Conservation (phyloP, 2,329 filamentous ascomycete species). For the Ceratocystis colombiana region DNA sequence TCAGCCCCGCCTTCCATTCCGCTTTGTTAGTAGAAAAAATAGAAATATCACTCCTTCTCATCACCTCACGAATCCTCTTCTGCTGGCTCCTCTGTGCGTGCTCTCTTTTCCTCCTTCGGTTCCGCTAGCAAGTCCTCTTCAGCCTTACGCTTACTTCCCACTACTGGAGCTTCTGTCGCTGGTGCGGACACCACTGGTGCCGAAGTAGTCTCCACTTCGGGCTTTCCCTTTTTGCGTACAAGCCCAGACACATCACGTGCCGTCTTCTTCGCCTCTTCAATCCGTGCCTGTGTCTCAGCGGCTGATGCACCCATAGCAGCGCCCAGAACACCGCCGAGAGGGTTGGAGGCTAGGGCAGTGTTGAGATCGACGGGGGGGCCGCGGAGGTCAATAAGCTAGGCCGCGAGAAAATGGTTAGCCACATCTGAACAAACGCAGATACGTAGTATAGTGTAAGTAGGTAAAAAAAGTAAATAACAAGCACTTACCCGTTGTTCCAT, state of each 20-base stretch:
- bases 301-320: slow-evolving; percentile 50
- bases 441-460: neutral
- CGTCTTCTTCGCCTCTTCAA: slow-evolving; percentile 62
- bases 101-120: slow-evolving; percentile 31
- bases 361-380: slow-evolving; percentile 51
- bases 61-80: slow-evolving; percentile 15
- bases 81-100: slow-evolving; percentile 29
- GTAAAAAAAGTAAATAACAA: neutral
- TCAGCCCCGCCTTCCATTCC: too few relatives aligned
- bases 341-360: slow-evolving; percentile 43
- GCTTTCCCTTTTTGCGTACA: slow-evolving; percentile 53
- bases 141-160: slow-evolving; percentile 45
- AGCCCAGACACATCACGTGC: slow-evolving; percentile 66
- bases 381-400: slow-evolving; percentile 56
- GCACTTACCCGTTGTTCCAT: slow-evolving; percentile 61
- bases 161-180: slow-evolving; percentile 20
- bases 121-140: slow-evolving; percentile 34
- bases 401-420: too few relatives aligned
- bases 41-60: neutral
- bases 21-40: neutral
- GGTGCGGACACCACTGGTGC: slow-evolving; percentile 26
- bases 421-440: neutral
- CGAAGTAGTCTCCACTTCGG: slow-evolving; percentile 23
- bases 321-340: slow-evolving; percentile 51
- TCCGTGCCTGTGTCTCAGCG: slow-evolving; percentile 49